phyloP scores from a whole-genome alignment of 192 early-diverging fungal species.

The Podila epicladia region DNA sequence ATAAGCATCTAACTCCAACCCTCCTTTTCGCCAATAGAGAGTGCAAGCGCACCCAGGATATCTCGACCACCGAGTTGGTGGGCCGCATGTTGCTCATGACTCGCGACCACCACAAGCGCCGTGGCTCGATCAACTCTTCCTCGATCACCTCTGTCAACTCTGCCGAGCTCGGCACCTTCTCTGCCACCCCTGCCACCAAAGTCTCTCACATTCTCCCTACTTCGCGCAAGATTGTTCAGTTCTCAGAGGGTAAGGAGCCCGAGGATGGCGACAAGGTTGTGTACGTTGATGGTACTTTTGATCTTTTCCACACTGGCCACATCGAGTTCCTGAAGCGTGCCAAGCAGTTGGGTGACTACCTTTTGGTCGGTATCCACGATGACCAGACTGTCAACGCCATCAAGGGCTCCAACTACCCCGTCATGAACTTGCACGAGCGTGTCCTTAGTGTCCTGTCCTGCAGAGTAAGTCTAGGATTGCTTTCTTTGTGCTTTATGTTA shows the following conservation, averaged over 20 bases:
- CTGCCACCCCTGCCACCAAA: slow-evolving; percentile 59
- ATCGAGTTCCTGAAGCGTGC: slow-evolving; percentile 93
- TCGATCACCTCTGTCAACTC: slow-evolving; percentile 66
- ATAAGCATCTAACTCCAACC: background rate
- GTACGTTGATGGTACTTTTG: slow-evolving; percentile 97
- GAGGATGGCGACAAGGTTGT: slow-evolving; percentile 81
- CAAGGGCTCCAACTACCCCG: slow-evolving; percentile 88
- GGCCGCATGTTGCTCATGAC: slow-evolving; percentile 95
- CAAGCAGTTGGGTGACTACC: slow-evolving; percentile 85
- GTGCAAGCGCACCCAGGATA: slow-evolving; percentile 95
- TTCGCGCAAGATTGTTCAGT: slow-evolving; percentile 87
- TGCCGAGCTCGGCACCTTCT: slow-evolving; percentile 69
- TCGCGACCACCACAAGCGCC: slow-evolving; percentile 85
- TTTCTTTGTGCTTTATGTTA: background rate
- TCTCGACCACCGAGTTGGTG: slow-evolving; percentile 97
- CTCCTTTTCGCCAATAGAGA: slow-evolving; percentile 56
- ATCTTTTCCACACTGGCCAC: slow-evolving; percentile 96
- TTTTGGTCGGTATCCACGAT: slow-evolving; percentile 94
- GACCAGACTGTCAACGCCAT: slow-evolving; percentile 90
- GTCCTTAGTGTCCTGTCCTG: slow-evolving; percentile 93
- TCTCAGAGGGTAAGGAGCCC: slow-evolving; percentile 85
- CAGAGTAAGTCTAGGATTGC: slow-evolving; percentile 65
- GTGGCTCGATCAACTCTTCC: slow-evolving; percentile 49
- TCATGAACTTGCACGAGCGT: slow-evolving; percentile 97
- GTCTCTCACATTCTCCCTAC: slow-evolving; percentile 93